Evolutionary conservation across 768 basidiomycete genomes (phyloP).

Genomic region (Lepiota brunneoincarnata): DNA sequence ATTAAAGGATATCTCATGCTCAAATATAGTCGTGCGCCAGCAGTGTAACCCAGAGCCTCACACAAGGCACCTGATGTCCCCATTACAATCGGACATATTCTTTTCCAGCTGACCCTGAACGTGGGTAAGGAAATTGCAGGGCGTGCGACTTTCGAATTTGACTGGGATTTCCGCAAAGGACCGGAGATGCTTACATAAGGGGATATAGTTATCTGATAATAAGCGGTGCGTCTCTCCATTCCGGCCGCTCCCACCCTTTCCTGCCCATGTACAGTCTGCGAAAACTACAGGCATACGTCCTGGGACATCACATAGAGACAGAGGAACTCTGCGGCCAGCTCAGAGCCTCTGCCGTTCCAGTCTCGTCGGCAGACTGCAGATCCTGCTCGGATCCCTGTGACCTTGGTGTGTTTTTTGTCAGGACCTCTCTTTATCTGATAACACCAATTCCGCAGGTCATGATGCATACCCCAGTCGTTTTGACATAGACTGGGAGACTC

Average conservation of each 20-base stretch:
- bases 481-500: conserved; percentile 72
- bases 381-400: conserved; percentile 78
- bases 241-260: conserved; percentile 15
- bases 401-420: conserved; percentile 39
- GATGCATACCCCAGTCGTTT: conserved; percentile 73
- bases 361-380: conserved; percentile 66
- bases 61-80: too few relatives aligned
- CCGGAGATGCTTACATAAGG: conserved; percentile 27
- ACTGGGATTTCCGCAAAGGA: conserved; percentile 15
- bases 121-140: too few relatives aligned
- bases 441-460: conserved; percentile 30
- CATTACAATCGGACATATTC: too few relatives aligned
- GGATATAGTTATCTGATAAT: neutral
- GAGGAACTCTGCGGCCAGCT: conserved; percentile 44
- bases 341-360: conserved; percentile 56
- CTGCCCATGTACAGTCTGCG: conserved; percentile 38
- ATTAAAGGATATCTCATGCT: too few relatives aligned
- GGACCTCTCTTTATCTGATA: conserved; percentile 26
- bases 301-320: conserved; percentile 33
- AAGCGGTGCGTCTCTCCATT: conserved; percentile 4
- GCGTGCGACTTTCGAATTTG: too few relatives aligned
- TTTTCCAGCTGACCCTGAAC: too few relatives aligned
- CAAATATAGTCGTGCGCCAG: too few relatives aligned
- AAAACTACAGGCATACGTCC: conserved; percentile 38
- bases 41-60: too few relatives aligned